These are phyloP conservation scores for Rhizophagus sp. DNA, from an alignment of 192 early-diverging fungal species.

Conservation along the genomic window DNA sequence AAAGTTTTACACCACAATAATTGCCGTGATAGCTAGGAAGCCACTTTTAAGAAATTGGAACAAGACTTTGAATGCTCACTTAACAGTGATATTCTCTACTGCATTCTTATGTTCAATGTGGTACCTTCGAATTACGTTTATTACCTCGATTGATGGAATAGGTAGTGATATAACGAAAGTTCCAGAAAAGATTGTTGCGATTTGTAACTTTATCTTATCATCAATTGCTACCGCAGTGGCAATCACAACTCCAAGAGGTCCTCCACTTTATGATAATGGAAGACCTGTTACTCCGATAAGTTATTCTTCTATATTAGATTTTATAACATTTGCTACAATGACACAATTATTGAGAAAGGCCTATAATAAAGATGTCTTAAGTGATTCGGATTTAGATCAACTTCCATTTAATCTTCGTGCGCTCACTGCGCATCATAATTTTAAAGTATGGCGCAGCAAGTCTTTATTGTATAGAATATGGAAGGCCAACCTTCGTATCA, in stretches of 20 bases:
- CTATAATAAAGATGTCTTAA: slow-evolving; percentile 21
- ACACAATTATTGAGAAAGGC: slow-evolving; percentile 32
- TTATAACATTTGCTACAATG: slow-evolving; percentile 32
- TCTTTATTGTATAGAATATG: slow-evolving; percentile 33
- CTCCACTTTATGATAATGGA: slow-evolving; percentile 33
- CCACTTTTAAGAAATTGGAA: slow-evolving; percentile 19
- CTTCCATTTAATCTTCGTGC: slow-evolving; percentile 37
- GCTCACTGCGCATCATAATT: slow-evolving; percentile 33
- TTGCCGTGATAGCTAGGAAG: background rate
- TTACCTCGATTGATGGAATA: background rate
- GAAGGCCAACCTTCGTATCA: slow-evolving; percentile 29
- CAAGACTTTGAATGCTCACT: slow-evolving; percentile 37
- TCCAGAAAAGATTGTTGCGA: background rate
- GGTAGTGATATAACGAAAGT: no score
- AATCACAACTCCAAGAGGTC: slow-evolving; percentile 33
- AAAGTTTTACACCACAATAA: background rate
- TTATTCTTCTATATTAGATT: slow-evolving; percentile 35
- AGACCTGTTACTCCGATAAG: slow-evolving; percentile 29
- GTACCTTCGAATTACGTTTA: slow-evolving; percentile 16
- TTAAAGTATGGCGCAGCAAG: slow-evolving; percentile 28
- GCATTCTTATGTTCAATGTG: slow-evolving; percentile 27
- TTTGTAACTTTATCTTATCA: background rate
- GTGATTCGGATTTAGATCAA: slow-evolving; percentile 29
- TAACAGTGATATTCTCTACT: slow-evolving; percentile 29
- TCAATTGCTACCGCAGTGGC: slow-evolving; percentile 26